Base-by-base conservation (phyloP, 805 yeast species). In the Yarrowia sp. region DNA sequence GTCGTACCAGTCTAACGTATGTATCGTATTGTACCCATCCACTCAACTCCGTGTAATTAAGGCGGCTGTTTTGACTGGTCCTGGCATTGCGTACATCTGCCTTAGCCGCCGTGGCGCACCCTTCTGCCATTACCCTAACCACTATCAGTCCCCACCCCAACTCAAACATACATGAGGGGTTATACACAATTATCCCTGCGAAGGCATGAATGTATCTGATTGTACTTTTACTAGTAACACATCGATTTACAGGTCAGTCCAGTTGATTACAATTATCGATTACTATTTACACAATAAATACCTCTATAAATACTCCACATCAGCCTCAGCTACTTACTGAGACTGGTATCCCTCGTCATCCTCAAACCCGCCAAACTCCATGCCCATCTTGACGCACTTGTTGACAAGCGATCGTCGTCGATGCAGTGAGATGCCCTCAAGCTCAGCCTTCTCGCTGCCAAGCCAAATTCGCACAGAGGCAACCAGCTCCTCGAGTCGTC, bases 381-480 rank as follows among this genome's bases (percentile, higher is more conserved):
- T 65, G 22, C 74, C 71, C 66, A 73, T 66, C 51, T 70, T 62
- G 21, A 75, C 74, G 28, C 73, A 73, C 59, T 72, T 70, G 54
- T 72, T 72, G 9, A 73, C 76, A n/a, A 75, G 59, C 54, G 67
- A 67, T 33, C 76, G 65, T 32, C 78, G 70, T 28, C 69, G 51
- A 10, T 67, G 68, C 26, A 73, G 66, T 11, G 69, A 35, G 28
- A 75, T 43, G 9, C 74, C 75, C 28, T 66, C 70, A 2, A 59
- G 62, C 24, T 71, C 76, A 19, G 74, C 76, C 30, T 68, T 68
- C 24, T 72, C 75, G 26, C 75, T 70, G 33, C 78, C 78, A 36
- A 75, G 68, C 77, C 78, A 75, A 30, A 74, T 66, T 19, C 78
- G 71, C 11, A 70, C 70, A 11, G 66, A 54, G 2, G 69, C 70